These are phyloP conservation scores for Rutstroemia sp. DNA, from an alignment of 2,329 filamentous ascomycete genomes.

Conservation along the genomic window DNA sequence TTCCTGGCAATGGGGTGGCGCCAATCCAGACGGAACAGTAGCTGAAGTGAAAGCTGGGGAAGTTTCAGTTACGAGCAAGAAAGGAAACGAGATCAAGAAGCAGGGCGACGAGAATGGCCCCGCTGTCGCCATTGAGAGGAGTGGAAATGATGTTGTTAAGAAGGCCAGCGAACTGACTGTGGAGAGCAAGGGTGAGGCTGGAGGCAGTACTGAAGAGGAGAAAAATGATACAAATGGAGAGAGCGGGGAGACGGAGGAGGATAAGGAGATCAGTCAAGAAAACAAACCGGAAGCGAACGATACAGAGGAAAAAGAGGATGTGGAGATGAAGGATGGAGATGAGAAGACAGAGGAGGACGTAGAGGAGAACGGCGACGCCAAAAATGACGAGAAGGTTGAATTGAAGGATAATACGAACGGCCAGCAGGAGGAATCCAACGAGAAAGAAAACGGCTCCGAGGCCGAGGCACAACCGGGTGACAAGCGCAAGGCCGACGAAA, in stretches of 20 bases:
- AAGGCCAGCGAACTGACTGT: slow-evolving; percentile 52
- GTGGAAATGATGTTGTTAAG: slow-evolving; percentile 60
- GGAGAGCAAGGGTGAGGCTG: slow-evolving; percentile 19
- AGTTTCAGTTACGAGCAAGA: slow-evolving; percentile 51
- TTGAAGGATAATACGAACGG: slow-evolving; percentile 10
- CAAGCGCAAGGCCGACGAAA: slow-evolving; percentile 25
- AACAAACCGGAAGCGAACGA: slow-evolving; percentile 11
- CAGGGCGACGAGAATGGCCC: slow-evolving; percentile 53
- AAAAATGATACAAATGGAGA: slow-evolving; percentile 18
- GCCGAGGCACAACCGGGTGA: slow-evolving; percentile 16
- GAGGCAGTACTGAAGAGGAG: slow-evolving; percentile 10
- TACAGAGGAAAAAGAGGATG: slow-evolving; percentile 14
- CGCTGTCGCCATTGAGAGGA: slow-evolving; percentile 50
- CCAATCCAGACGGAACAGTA: slow-evolving; percentile 49
- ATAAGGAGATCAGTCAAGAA: slow-evolving; percentile 12
- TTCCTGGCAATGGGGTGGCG: slow-evolving; percentile 54
- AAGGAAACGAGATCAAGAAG: slow-evolving; percentile 57
- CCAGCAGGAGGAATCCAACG: slow-evolving; percentile 9
- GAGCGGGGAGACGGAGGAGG: slow-evolving; percentile 19
- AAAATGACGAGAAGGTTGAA: slow-evolving; percentile 31
- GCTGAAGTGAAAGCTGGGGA: slow-evolving; percentile 52
- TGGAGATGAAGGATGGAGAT: slow-evolving; percentile 8
- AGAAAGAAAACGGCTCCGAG: slow-evolving; percentile 1
- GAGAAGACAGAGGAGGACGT: slow-evolving; percentile 6
- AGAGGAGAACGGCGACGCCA: slow-evolving; percentile 26